A percentile compares a stretch with the other conserved stretches of the same genome.
phyloP scores from a whole-genome alignment of 208 protist genomes.

The Phytomonas serpens region DNA sequence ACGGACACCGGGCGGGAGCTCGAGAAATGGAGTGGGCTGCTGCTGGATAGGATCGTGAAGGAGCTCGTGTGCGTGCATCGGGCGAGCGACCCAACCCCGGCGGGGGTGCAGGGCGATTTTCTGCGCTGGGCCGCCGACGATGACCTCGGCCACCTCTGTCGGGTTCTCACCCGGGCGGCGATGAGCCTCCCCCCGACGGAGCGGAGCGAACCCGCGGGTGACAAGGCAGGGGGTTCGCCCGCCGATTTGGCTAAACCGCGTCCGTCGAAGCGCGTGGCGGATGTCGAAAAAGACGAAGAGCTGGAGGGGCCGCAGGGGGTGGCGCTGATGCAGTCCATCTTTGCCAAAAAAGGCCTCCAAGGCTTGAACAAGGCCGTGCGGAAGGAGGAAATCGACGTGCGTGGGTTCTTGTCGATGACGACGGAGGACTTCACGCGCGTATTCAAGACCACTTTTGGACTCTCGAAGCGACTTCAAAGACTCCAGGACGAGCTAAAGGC shows the following conservation, averaged over 20 bases:
- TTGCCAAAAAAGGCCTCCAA: conserved; percentile 54
- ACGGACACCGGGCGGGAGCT: conserved; percentile 50
- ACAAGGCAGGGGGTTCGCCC: neutral
- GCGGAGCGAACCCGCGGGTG: neutral
- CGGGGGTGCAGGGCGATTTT: neutral
- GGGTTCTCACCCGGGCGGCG: conserved; percentile 30
- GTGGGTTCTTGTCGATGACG: conserved; percentile 72
- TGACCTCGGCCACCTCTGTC: conserved; percentile 18
- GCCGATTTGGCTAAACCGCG: neutral
- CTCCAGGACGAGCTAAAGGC: conserved; percentile 64
- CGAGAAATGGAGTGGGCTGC: conserved; percentile 28
- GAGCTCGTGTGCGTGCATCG: conserved; percentile 26
- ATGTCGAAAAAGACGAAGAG: neutral
- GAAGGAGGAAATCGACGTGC: conserved; percentile 70
- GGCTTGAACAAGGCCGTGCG: conserved; percentile 32
- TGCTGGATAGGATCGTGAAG: conserved; percentile 33
- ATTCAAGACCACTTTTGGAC: conserved; percentile 80
- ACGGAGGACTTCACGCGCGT: conserved; percentile 53
- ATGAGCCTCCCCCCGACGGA: conserved; percentile 35
- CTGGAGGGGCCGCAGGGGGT: conserved; percentile 17
- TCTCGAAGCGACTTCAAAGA: conserved; percentile 63
- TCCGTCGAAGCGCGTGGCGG: neutral
- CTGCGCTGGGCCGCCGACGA: neutral
- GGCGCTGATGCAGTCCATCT: conserved; percentile 37
- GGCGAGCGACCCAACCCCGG: neutral